Base-by-base conservation (phyloP, 305 asterid species). In the Andrographis paniculata region DNA sequence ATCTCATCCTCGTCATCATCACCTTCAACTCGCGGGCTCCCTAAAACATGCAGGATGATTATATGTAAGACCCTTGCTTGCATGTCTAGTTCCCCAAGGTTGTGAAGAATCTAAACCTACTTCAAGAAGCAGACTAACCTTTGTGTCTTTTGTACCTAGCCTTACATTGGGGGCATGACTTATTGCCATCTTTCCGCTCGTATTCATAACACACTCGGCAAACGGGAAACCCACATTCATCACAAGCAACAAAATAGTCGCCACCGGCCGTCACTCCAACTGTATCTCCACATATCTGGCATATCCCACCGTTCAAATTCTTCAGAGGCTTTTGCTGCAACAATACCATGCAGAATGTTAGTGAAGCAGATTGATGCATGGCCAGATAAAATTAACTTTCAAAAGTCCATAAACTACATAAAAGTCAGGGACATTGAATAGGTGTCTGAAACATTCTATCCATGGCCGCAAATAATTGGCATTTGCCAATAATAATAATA, bases 1-100 rank as follows among this genome's bases (percentile, higher is more conserved):
- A 65, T 62, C 52, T 63, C 85, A 17, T 82, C 94, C 65, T 86
- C 95, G 3, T 82, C 95, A 54, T 86, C 94, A 60, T 86, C 95
- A 42, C 94, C 92, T 13, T 82, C 92, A 8, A 86, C 88, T 62
- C 95, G 70, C 9, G 79, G 86, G 48, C 92, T 66, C 70, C 95
- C 89, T 81, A 46, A 59, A 20, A 23, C 40, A 55, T 46, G 36
- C 47, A 64, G 48, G 40, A 56, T 4, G 12, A 13, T 11, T 51
- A 55, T n/a, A n/a, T n/a, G n/a, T n/a, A n/a, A n/a, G n/a, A n/a
- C n/a, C n/a, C n/a, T n/a, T n/a, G n/a, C n/a, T n/a, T n/a, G n/a
- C n/a, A n/a, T n/a, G n/a, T n/a, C n/a, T n/a, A n/a, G n/a, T n/a
- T n/a, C n/a, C n/a, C n/a, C n/a, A n/a, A n/a, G n/a, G n/a, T n/a